Percentiles rank a stretch among this genome's conserved stretches.
Evolutionary conservation across 306 rosid species (phyloP).

Genomic region (Malus domestica): DNA sequence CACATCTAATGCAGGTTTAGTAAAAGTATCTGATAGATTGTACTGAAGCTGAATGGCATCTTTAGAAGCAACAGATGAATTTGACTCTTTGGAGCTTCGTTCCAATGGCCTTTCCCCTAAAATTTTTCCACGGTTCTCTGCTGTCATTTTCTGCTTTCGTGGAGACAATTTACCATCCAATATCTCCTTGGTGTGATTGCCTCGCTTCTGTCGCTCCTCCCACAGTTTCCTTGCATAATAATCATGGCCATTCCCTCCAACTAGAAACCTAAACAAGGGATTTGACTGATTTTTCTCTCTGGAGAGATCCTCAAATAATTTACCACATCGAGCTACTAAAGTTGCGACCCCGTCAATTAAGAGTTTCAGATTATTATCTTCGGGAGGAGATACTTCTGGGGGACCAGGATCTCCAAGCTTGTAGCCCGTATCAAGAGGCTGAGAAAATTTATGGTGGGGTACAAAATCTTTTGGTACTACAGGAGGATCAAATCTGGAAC

Average conservation of each 20-base stretch:
- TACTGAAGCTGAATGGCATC: conserved; percentile 62
- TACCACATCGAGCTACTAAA: conserved; percentile 93
- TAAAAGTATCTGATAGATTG: conserved; percentile 90
- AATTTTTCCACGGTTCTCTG: conserved; percentile 79
- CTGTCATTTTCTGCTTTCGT: conserved; percentile 53
- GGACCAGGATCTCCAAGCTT: conserved; percentile 66
- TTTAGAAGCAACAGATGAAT: conserved; percentile 42
- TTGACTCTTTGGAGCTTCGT: conserved; percentile 47
- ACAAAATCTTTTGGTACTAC: conserved; percentile 69
- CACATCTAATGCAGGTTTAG: conserved; percentile 55
- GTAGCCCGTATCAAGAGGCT: conserved; percentile 56
- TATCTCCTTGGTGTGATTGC: conserved; percentile 43
- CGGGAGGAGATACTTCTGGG: conserved; percentile 64
- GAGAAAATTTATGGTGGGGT: conserved; percentile 66
- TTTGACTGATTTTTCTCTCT: conserved; percentile 79
- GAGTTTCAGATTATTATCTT: conserved; percentile 67
- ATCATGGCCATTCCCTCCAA: conserved; percentile 83
- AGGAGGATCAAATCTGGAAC: conserved; percentile 74
- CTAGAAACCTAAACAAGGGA: conserved; percentile 81
- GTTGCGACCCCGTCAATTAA: conserved; percentile 90
- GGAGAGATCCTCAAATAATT: conserved; percentile 87
- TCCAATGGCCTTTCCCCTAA: conserved; percentile 85
- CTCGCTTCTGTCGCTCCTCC: conserved; percentile 72
- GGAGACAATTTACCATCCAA: conserved; percentile 49
- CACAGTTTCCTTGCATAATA: conserved; percentile 88